These are phyloP conservation scores for Prosopis cineraria DNA, from an alignment of 306 rosid genomes.

Conservation along the genomic window DNA sequence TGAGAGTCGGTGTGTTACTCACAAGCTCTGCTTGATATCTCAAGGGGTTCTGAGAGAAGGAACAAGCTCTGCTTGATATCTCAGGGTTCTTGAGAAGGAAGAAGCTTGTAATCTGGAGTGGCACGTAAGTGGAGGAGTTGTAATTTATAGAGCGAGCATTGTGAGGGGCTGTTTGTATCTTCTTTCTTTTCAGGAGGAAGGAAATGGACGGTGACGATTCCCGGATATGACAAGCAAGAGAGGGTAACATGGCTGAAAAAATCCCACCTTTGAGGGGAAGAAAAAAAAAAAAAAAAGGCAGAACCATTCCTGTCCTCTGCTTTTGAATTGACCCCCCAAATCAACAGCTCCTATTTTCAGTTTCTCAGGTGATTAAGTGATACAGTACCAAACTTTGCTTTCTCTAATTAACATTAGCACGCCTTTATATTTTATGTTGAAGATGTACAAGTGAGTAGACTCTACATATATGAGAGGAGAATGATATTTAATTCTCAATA, in stretches of 20 bases:
- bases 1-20: neutral
- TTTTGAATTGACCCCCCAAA: constrained; percentile 39
- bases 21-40: neutral
- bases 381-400: constrained; percentile 40
- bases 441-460: neutral
- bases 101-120: constrained; percentile 25
- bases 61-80: neutral
- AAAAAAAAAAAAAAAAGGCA: constrained; percentile 16
- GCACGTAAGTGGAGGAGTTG: constrained; percentile 20
- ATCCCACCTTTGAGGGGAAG: neutral
- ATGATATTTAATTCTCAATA: too few relatives aligned
- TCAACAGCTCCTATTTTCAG: neutral
- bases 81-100: constrained; percentile 27
- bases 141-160: constrained; percentile 50
- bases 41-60: constrained; percentile 28
- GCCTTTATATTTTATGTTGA: neutral
- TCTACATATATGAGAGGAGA: too few relatives aligned
- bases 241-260: constrained; percentile 37
- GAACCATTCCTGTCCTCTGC: constrained; percentile 53
- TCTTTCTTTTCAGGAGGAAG: neutral
- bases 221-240: constrained; percentile 42
- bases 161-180: neutral
- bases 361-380: neutral
- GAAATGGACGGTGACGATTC: constrained; percentile 56
- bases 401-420: neutral